A percentile compares a stretch with the other conserved stretches of the same genome.
Evolutionary conservation across 2,329 filamentous ascomycete species (phyloP).

Genomic region (Aschersonia sp.): DNA sequence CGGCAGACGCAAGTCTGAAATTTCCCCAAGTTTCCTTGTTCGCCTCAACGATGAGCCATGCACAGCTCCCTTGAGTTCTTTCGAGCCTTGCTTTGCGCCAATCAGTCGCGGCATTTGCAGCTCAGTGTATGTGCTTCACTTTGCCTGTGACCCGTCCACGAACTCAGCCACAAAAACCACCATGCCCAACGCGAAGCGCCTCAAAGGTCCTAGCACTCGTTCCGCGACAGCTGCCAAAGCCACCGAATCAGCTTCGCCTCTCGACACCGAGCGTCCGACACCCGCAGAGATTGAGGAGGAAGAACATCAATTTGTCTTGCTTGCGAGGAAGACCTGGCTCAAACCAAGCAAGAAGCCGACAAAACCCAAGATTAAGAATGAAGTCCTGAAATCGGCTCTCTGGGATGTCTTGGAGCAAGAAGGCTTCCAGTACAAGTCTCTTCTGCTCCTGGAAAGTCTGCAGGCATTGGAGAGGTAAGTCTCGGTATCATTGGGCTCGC

Average conservation of each 20-base stretch:
- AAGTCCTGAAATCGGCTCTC: constrained; percentile 73
- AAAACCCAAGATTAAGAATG: constrained; percentile 64
- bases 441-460: constrained; percentile 76
- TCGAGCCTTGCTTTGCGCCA: too few relatives aligned
- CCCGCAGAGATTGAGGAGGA: constrained; percentile 58
- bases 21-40: too few relatives aligned
- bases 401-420: constrained; percentile 82
- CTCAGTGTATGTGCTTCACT: neutral
- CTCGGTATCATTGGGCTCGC: neutral
- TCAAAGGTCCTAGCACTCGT: constrained; percentile 36
- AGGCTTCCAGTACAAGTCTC: constrained; percentile 60
- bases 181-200: constrained; percentile 47
- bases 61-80: too few relatives aligned
- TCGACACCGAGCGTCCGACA: constrained; percentile 28
- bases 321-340: constrained; percentile 80
- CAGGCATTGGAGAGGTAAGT: constrained; percentile 71
- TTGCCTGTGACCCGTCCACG: neutral
- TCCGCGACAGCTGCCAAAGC: constrained; percentile 15
- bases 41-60: too few relatives aligned
- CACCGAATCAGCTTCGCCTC: constrained; percentile 22
- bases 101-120: too few relatives aligned
- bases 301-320: constrained; percentile 56
- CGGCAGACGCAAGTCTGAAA: too few relatives aligned
- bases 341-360: constrained; percentile 43
- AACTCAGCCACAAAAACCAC: neutral